Evolutionary conservation across 2,329 filamentous ascomycete genomes (phyloP).

Genomic region (Claviceps digitariae): DNA sequence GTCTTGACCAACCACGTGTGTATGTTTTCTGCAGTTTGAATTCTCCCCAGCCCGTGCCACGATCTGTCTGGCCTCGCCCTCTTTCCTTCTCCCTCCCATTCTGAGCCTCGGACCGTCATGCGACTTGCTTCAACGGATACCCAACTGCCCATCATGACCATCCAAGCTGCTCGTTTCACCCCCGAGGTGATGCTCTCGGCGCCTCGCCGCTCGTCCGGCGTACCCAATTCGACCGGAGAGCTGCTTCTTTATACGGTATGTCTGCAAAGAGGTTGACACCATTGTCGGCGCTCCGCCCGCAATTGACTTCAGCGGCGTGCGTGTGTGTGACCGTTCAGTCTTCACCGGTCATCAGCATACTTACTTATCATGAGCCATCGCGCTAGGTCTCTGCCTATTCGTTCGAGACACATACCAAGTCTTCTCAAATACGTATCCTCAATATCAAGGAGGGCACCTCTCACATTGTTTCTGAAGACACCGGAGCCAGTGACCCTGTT

Average conservation of each 20-base stretch:
- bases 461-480: constrained; percentile 49
- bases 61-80: neutral
- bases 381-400: constrained; percentile 57
- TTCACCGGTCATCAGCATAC: too few species aligned
- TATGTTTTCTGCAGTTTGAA: neutral
- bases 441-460: constrained; percentile 55
- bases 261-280: neutral
- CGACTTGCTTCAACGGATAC: neutral
- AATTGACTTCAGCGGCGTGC: neutral
- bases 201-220: constrained; percentile 55
- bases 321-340: neutral
- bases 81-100: neutral
- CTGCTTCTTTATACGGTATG: constrained; percentile 50
- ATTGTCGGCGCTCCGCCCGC: too few species aligned
- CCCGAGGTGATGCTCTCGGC: constrained; percentile 66
- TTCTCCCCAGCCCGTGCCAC: neutral
- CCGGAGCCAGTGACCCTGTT: constrained; percentile 52
- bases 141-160: constrained; percentile 41
- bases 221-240: constrained; percentile 55
- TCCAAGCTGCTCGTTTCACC: constrained; percentile 57
- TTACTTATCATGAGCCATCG: neutral
- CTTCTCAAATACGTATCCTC: constrained; percentile 55
- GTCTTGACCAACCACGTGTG: neutral
- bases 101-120: neutral
- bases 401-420: constrained; percentile 60